These are phyloP conservation scores for Pseudocohnilembus persalinus DNA, from an alignment of 169 alveolate genomes.

Conservation along the genomic window DNA sequence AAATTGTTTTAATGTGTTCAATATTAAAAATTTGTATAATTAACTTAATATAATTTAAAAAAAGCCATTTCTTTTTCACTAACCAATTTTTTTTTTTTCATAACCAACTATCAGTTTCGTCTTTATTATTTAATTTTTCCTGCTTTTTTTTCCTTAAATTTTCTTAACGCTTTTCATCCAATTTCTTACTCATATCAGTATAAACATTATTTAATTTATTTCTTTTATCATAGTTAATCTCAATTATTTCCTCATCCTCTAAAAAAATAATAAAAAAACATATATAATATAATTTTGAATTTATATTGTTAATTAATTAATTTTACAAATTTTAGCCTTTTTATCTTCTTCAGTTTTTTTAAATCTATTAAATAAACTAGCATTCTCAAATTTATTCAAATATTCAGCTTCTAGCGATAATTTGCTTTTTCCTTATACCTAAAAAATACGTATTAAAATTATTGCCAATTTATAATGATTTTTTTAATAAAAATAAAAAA, in stretches of 20 bases:
- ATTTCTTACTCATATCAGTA: neutral
- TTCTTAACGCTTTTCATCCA: neutral
- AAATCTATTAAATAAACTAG: neutral
- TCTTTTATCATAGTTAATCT: neutral
- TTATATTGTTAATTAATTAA: no score
- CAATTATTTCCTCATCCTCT: neutral
- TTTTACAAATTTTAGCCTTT: neutral
- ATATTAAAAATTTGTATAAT: neutral
- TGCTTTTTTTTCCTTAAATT: neutral
- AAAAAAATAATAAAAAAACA: neutral
- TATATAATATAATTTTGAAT: neutral
- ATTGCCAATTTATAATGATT: no score
- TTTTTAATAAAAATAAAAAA: no score
- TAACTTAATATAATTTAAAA: no score
- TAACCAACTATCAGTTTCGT: neutral
- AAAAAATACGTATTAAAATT: no score
- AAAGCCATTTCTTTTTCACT: neutral
- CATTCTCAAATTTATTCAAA: no score
- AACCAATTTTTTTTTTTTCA: no score
- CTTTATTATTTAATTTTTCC: neutral
- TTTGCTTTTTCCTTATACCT: neutral
- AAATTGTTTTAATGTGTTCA: no score
- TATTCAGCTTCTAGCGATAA: neutral
- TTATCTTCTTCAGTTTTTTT: neutral
- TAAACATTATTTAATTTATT: no score